Percentiles rank a stretch among this genome's conserved stretches.
Evolutionary conservation across 2,329 filamentous ascomycete species (phyloP).

Genomic region (Calonectria hawksworthii): DNA sequence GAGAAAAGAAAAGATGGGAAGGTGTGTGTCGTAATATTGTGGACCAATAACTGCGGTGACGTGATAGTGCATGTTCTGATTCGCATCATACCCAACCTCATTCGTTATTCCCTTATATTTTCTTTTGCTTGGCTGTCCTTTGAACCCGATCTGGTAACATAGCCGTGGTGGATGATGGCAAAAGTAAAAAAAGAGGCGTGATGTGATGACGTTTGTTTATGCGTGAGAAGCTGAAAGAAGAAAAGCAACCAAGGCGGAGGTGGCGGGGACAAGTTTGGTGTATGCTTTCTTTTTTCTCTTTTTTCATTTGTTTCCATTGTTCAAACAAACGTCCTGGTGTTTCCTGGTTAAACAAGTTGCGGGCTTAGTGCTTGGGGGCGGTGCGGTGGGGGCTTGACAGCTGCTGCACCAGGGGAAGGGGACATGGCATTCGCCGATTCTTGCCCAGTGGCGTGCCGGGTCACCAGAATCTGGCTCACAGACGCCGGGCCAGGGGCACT

Average conservation of each 20-base stretch:
- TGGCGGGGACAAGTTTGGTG: neutral
- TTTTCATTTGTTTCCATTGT: neutral
- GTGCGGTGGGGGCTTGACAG: neutral
- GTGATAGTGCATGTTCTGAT: neutral
- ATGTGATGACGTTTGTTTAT: neutral
- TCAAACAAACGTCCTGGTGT: neutral
- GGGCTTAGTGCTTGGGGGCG: neutral
- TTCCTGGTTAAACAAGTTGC: neutral
- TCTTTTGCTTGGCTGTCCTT: neutral
- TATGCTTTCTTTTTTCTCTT: neutral
- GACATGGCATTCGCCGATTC: neutral
- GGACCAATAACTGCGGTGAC: neutral
- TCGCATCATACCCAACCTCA: neutral
- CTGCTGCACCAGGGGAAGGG: neutral
- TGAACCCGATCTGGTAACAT: neutral
- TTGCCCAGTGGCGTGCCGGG: neutral
- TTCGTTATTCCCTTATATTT: neutral
- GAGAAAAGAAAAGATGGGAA: neutral
- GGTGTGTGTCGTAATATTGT: neutral
- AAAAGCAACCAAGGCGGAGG: neutral
- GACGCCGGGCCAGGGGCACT: neutral
- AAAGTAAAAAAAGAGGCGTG: neutral
- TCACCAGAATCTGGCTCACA: neutral
- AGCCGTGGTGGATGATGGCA: neutral
- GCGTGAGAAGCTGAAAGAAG: constrained; percentile 2